Conservation (phyloP, 106 monocot genomes). For the Triglochin maritima region DNA sequence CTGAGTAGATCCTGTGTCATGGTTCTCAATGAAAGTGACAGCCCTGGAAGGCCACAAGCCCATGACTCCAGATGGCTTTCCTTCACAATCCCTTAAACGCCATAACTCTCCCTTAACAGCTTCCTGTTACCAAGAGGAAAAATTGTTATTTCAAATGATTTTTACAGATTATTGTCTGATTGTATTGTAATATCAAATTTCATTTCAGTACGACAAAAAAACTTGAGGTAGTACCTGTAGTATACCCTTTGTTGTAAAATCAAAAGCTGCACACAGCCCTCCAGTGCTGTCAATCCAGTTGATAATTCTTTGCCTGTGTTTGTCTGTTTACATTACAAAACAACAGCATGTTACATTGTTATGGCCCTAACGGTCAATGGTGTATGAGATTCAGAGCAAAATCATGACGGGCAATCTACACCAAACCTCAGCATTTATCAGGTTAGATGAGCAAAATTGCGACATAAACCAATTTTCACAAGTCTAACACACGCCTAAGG, state of each 20-base stretch:
- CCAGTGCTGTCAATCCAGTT: conserved; percentile 75
- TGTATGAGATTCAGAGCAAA: neutral
- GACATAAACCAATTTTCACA: too few species aligned
- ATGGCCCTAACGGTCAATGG: too few species aligned
- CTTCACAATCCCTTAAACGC: conserved; percentile 60
- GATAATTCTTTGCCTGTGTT: conserved; percentile 68
- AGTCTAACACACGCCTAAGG: too few species aligned
- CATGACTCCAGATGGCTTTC: conserved; percentile 75
- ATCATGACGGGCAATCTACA: too few species aligned
- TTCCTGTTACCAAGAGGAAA: conserved; percentile 29
- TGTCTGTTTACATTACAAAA: conserved; percentile 25
- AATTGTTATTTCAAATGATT: neutral
- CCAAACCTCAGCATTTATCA: too few species aligned
- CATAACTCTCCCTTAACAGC: conserved; percentile 75
- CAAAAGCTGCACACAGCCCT: conserved; percentile 72
- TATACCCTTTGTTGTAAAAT: conserved; percentile 91
- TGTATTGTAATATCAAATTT: neutral
- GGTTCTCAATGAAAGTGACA: conserved; percentile 82
- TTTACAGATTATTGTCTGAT: neutral
- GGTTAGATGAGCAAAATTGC: too few species aligned
- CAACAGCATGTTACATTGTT: neutral
- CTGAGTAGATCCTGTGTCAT: conserved; percentile 90
- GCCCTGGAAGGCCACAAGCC: conserved; percentile 93
- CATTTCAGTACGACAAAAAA: neutral
- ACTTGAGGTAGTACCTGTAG: conserved; percentile 48